Percentiles rank a stretch among this genome's conserved stretches.
These are phyloP conservation scores for Tolypocladium inflatum DNA, from an alignment of 2,329 filamentous ascomycete genomes.

Conservation along the genomic window DNA sequence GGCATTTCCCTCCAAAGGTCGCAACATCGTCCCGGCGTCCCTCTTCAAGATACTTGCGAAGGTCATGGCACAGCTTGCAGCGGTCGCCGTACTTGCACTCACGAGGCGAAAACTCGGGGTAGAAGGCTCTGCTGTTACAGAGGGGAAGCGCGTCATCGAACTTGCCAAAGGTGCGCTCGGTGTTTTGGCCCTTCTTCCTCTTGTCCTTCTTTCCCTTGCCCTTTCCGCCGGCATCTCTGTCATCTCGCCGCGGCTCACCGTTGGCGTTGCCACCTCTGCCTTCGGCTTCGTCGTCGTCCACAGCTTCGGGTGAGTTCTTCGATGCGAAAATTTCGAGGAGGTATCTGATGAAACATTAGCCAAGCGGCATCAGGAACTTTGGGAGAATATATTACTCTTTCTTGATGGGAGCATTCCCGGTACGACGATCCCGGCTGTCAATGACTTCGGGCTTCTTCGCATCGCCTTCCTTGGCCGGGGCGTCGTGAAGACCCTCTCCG, in stretches of 20 bases:
- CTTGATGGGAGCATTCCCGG: constrained; percentile 62
- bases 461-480: constrained; percentile 1
- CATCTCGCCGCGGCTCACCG: constrained; percentile 42
- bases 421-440: constrained; percentile 24
- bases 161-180: constrained; percentile 67
- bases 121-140: constrained; percentile 63
- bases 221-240: constrained; percentile 36
- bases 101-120: constrained; percentile 71
- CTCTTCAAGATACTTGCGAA: constrained; percentile 75
- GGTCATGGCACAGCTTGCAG: constrained; percentile 75
- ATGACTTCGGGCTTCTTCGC: constrained; percentile 11
- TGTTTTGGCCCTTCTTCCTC: constrained; percentile 63
- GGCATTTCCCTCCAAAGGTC: constrained; percentile 70
- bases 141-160: constrained; percentile 70
- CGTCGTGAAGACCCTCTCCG: constrained; percentile 11
- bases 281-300: constrained; percentile 41
- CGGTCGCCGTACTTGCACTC: constrained; percentile 69
- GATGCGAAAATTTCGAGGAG: constrained; percentile 26
- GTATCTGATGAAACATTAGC: constrained; percentile 23
- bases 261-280: constrained; percentile 23
- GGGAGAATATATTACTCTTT: constrained; percentile 46
- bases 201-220: constrained; percentile 33
- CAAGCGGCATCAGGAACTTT: neutral
- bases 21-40: constrained; percentile 73
- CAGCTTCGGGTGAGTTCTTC: constrained; percentile 13